Evolutionary conservation across 305 asterid species (phyloP).

Genomic region (Fraxinus angustifolia): DNA sequence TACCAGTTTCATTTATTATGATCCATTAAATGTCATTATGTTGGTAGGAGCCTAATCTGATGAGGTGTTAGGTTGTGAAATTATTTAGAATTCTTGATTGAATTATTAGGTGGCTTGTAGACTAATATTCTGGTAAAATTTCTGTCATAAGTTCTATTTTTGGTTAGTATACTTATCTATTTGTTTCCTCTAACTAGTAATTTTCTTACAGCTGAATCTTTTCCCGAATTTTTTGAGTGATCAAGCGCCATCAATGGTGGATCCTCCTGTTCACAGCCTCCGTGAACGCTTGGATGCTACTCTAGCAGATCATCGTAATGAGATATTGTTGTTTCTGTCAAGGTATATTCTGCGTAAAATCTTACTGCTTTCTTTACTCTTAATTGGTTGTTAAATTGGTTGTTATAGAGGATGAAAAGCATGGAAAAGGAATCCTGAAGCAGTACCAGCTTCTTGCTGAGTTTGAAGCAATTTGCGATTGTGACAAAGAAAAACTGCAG

Average conservation of each 20-base stretch:
- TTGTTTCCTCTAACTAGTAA: not conserved
- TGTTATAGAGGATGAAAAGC: conserved; percentile 38
- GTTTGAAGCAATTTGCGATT: conserved; percentile 54
- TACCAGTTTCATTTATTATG: not conserved
- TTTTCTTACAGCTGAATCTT: conserved; percentile 36
- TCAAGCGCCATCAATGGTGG: conserved; percentile 50
- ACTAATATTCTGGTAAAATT: conserved; percentile 21
- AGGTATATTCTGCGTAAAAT: not conserved
- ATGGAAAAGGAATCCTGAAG: conserved; percentile 86
- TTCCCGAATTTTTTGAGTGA: conserved; percentile 21
- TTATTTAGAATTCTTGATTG: conserved; percentile 24
- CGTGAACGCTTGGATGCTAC: conserved; percentile 88
- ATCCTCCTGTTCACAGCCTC: conserved; percentile 84
- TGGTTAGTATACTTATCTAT: conserved; percentile 8
- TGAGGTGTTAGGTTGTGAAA: conserved; percentile 22
- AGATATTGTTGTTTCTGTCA: conserved; percentile 55
- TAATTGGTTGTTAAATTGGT: not conserved
- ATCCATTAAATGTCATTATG: not conserved
- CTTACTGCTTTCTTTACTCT: not conserved
- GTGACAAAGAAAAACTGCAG: conserved; percentile 43
- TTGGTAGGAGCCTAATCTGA: not conserved
- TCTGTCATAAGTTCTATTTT: conserved; percentile 1
- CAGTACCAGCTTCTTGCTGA: conserved; percentile 80
- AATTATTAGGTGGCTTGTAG: conserved; percentile 26
- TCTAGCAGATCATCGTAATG: conserved; percentile 68